Conservation (phyloP, 1,139 yeast genomes). For the Debaryomyces fabryi region DNA sequence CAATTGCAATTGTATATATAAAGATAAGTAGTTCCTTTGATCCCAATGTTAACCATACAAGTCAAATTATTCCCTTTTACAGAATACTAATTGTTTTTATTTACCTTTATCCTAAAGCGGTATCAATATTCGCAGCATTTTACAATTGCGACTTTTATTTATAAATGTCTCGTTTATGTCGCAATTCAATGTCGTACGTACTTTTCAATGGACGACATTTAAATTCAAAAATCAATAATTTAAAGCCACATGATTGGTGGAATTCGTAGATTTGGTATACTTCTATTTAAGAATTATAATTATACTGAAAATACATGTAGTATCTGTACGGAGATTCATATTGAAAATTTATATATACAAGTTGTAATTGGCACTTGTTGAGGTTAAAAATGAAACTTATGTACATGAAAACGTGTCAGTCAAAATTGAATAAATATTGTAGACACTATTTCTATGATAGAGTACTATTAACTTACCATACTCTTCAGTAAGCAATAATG, state of each 20-base stretch:
- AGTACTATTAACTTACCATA: neutral
- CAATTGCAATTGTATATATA: neutral
- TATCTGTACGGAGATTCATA: neutral
- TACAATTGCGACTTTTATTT: neutral
- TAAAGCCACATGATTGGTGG: neutral
- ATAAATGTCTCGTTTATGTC: neutral
- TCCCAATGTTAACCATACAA: neutral
- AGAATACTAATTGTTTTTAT: slow-evolving; percentile 26
- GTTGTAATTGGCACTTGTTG: neutral
- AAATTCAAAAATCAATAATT: neutral
- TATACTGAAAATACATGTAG: neutral
- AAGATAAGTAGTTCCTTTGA: neutral
- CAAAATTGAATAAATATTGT: neutral
- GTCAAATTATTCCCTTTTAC: slow-evolving; percentile 15
- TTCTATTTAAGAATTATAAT: neutral
- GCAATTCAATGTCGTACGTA: neutral
- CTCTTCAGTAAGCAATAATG: neutral
- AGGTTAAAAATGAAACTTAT: neutral
- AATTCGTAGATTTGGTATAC: neutral
- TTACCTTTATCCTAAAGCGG: slow-evolving; percentile 18
- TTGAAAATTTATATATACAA: neutral
- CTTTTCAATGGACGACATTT: neutral
- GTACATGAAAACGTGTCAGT: neutral
- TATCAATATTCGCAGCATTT: neutral
- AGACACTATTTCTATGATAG: neutral